phyloP scores from a whole-genome alignment of 352 stramenopile species.

The Phytopythium boreale region DNA sequence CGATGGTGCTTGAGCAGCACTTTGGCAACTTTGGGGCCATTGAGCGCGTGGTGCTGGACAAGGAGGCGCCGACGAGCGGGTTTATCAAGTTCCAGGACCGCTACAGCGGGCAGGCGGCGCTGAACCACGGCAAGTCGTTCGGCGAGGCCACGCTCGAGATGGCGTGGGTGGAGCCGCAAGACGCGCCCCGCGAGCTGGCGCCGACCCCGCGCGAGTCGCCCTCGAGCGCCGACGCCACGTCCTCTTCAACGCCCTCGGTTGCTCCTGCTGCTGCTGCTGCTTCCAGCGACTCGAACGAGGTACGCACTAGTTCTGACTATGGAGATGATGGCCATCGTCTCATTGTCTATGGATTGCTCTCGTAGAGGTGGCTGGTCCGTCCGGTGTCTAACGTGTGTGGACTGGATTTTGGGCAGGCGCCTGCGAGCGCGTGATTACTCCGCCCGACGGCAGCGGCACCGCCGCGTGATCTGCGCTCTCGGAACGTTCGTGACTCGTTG shows the following conservation, averaged over 20 bases:
- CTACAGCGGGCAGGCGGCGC: conserved; percentile 64
- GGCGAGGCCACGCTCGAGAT: conserved; percentile 58
- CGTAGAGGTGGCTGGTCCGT: neutral
- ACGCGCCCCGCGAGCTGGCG: conserved; percentile 46
- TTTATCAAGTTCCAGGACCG: conserved; percentile 87
- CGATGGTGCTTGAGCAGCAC: conserved; percentile 78
- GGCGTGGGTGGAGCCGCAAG: conserved; percentile 56
- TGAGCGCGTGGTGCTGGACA: conserved; percentile 70
- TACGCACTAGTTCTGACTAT: neutral
- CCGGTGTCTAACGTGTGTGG: neutral
- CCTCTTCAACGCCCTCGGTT: neutral
- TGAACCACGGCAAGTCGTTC: conserved; percentile 58
- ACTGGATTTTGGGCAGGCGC: conserved; percentile 7
- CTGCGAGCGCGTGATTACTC: conserved; percentile 5
- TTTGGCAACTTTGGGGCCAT: conserved; percentile 85
- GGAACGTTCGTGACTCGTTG: neutral
- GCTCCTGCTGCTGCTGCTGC: neutral
- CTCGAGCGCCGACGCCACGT: neutral
- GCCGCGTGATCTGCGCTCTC: too few species aligned
- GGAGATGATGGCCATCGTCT: neutral
- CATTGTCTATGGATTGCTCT: neutral
- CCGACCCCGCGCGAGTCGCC: conserved; percentile 2
- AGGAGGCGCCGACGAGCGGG: conserved; percentile 28
- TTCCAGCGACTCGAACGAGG: neutral
- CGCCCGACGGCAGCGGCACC: too few species aligned